Base-by-base conservation (phyloP, 2,329 filamentous ascomycete species). In the Lachnellula arida region DNA sequence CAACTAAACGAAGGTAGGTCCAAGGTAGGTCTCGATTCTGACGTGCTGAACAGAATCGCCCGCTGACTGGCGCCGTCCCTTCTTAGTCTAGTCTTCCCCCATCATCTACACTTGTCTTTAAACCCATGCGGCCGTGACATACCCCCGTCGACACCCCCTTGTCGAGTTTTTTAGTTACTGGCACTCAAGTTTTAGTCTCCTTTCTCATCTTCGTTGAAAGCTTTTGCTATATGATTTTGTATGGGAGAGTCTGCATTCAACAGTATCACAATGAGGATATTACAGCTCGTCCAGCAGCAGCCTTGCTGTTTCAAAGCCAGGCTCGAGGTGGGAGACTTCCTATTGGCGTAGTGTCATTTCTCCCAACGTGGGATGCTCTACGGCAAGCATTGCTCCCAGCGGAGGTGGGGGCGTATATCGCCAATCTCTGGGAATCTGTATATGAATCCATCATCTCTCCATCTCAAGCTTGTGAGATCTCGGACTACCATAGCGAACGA, bases 231-330 rank as follows among this genome's bases (percentile, higher is more conserved):
- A 47, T 52, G 22, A 40, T 17, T 60, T 28, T 53, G 44, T 55
- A 49, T 57, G 54, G 44, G 51, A 53, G 43, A 25, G 25, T 37
- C 28, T 46, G 51, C 48, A 49, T 35, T 48, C 39, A 56, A 51
- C 48, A 53, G 44, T 53, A 49, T 60, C 44, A 60, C 53, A 49
- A 63, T 61, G 59, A 54, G 44, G 48, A 58, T 44, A 59, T 59
- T 53, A 53, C 58, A 54, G 51, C 57, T 54, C 39, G 28, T 50
- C 44, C 49, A 57, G 53, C 49, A 60, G 60, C 49, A 60, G 60
- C 60, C 62, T 64, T 65, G 59, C 62, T 56, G 63, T 66, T 66
- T 66, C 63, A 66, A 57, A 59, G 57, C 59, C 55, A 60, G 58
- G 53, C 46, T 60, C 57, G 58, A 34, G 25, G 60, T 58, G 55